Evolutionary conservation across 306 rosid species (phyloP).

Genomic region (Spatholobus suberectus): DNA sequence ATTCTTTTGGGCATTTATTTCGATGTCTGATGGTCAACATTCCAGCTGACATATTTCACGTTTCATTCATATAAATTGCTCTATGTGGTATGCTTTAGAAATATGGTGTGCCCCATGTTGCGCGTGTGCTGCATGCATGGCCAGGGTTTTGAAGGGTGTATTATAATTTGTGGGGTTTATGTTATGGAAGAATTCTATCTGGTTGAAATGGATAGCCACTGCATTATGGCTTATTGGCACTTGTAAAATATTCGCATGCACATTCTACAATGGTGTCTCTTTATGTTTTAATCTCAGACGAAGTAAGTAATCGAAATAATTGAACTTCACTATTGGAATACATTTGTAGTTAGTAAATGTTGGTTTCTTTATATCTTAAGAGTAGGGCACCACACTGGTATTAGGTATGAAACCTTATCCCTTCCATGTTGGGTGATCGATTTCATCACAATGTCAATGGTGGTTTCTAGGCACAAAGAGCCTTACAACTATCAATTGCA

Average conservation of each 20-base stretch:
- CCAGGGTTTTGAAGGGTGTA: neutral
- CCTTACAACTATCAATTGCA: neutral
- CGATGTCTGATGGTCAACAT: neutral
- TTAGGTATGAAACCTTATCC: neutral
- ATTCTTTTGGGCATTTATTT: too few relatives aligned
- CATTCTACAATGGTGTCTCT: neutral
- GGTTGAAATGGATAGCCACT: neutral
- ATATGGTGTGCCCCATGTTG: neutral
- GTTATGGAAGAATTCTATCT: neutral
- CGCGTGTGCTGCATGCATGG: neutral
- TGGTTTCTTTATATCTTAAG: neutral
- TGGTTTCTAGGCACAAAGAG: neutral
- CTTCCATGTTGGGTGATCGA: neutral
- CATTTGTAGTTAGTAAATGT: neutral
- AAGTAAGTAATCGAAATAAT: neutral
- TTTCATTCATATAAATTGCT: neutral
- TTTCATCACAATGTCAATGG: neutral
- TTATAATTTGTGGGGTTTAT: neutral
- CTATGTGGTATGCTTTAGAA: neutral
- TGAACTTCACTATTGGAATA: conserved; percentile 7
- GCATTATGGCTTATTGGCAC: neutral
- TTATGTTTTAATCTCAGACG: conserved; percentile 10
- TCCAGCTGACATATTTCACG: neutral
- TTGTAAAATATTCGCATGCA: neutral
- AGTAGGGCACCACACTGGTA: neutral